phyloP scores from a whole-genome alignment of 2,329 filamentous ascomycete species.

The Emergomyces africanus region DNA sequence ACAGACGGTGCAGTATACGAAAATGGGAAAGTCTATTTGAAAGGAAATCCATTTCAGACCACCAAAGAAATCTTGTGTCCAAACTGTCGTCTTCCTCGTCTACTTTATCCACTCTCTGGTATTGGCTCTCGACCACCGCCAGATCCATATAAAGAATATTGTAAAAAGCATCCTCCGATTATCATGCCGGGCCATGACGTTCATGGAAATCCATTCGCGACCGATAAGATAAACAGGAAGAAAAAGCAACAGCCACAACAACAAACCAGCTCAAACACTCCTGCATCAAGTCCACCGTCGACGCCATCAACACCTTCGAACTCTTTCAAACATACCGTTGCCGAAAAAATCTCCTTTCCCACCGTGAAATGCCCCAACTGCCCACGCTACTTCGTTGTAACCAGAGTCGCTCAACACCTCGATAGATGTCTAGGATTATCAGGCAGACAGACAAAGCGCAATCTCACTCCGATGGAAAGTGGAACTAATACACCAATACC shows the following conservation, averaged over 20 bases:
- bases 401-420: constrained; percentile 47
- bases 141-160: constrained; percentile 43
- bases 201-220: constrained; percentile 41
- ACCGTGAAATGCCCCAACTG: constrained; percentile 44
- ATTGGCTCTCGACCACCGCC: constrained; percentile 36
- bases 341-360: constrained; percentile 24
- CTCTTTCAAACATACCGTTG: constrained; percentile 21
- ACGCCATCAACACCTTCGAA: constrained; percentile 14
- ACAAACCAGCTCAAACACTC: constrained; percentile 17
- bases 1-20: constrained; percentile 42
- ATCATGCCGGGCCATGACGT: constrained; percentile 47
- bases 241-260: constrained; percentile 24
- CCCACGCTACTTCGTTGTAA: constrained; percentile 49
- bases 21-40: constrained; percentile 40
- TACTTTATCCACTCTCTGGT: constrained; percentile 44
- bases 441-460: constrained; percentile 37
- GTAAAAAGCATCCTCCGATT: constrained; percentile 46
- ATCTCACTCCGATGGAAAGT: constrained; percentile 31
- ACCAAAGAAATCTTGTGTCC: constrained; percentile 48
- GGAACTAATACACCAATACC: constrained; percentile 15
- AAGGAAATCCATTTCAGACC: constrained; percentile 46
- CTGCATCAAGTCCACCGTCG: constrained; percentile 23
- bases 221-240: constrained; percentile 35
- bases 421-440: constrained; percentile 48
- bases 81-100: constrained; percentile 46